Conservation (phyloP, 2,329 filamentous ascomycete species). For the Celoporthe dispersa region DNA sequence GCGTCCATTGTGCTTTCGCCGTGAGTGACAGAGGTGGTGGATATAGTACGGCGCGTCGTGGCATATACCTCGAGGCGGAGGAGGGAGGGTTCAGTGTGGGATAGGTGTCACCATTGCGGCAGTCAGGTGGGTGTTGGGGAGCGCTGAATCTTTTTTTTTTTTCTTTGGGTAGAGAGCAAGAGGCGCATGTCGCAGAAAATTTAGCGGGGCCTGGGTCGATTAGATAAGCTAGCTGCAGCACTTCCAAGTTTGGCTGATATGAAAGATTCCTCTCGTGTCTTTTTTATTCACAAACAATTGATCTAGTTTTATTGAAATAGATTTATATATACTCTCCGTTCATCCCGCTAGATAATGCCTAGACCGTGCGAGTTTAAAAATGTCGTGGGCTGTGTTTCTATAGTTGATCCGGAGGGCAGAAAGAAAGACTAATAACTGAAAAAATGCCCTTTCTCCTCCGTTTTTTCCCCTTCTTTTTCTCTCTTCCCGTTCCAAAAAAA, state of each 20-base stretch:
- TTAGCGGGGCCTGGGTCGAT: conserved; percentile 15
- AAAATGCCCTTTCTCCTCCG: no score
- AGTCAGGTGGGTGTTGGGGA: not conserved
- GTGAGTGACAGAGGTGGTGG: not conserved
- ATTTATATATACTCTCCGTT: no score
- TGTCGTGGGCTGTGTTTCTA: no score
- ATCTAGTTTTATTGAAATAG: no score
- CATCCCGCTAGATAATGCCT: no score
- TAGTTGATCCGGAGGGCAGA: no score
- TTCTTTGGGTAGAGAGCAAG: no score
- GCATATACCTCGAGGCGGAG: not conserved
- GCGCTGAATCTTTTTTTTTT: not conserved
- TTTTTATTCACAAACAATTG: not conserved
- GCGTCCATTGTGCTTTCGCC: conserved; percentile 69
- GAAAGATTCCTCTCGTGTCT: not conserved
- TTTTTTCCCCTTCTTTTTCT: no score
- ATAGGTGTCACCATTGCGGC: conserved; percentile 13
- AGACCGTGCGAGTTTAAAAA: no score
- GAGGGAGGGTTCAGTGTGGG: not conserved
- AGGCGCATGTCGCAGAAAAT: conserved; percentile 22
- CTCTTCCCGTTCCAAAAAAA: no score
- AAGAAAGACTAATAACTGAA: no score
- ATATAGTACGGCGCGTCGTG: conserved; percentile 13
- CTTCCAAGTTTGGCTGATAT: no score
- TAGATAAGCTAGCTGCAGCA: conserved; percentile 16